Evolutionary conservation across 257 asterid genomes (phyloP), one percentile per base, ranked within the genome.

Genomic region (Jacaranda copaia): DNA sequence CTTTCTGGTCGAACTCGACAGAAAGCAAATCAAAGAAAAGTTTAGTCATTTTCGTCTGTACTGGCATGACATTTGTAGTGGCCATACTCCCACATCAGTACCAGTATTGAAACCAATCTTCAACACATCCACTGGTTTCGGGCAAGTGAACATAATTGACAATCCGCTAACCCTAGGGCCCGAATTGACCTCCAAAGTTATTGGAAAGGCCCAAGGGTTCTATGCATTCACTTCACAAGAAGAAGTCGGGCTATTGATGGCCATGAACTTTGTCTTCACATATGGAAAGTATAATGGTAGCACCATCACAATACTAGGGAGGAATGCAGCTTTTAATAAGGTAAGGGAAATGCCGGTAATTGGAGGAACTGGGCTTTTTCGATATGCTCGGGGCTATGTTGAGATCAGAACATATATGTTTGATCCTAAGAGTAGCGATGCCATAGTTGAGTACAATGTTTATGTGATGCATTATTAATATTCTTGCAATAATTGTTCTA

Each of bases 281-380:
- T 64, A 79, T 16, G 88, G 88, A 4, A 81, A 84, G 70, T 84
- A 78, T 39, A 84, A 84, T 1, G 85, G 85, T 12, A 84, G 88
- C 70, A 81, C 85, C 10, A 76, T 84, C 72, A 71, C 79, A 4
- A 68, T 84, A 57, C 6, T 79, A 4, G 89, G 89, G 38, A 74
- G 87, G 64, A 87, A 87, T 14, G 77, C 91, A 55, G 75, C 45
- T 15, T 59, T 81, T 6, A 16, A 73, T 16, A 67, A 61, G 42
- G 79, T 81, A 12, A 57, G 87, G 65, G 87, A 87, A 75, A 84
- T 87, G 91, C 76, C 89, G 35, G 85, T 87, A 70, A 64, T 81
- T 19, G 91, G 91, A 16, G 91, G 91, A 57, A 83, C 87, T 13
- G 83, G 87, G 81, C 80, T 87, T 70, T 79, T 87, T 71, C 87